Percentiles rank a stretch among this genome's conserved stretches.
Evolutionary conservation across 176 grass and related monocot genomes (phyloP).

Genomic region (Triticum monococcum): DNA sequence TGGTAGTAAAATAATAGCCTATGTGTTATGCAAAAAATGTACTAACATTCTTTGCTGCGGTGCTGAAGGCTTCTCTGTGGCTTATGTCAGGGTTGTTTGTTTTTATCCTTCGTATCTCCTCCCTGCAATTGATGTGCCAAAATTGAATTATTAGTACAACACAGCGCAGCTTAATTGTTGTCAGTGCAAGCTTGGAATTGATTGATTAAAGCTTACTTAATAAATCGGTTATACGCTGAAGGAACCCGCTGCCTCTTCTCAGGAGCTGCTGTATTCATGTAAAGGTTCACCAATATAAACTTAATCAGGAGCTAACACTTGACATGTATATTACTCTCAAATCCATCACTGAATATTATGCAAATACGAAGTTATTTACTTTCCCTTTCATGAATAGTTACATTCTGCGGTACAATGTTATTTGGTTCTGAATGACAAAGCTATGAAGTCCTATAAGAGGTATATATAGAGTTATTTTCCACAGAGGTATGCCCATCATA

Average conservation of each 20-base stretch:
- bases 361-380: not conserved
- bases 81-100: constrained; percentile 69
- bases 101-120: constrained; percentile 78
- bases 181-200: not conserved
- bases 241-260: constrained; percentile 77
- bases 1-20: not conserved
- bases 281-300: not conserved
- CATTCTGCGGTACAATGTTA: not conserved
- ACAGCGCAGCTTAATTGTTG: too few species aligned
- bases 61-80: constrained; percentile 79
- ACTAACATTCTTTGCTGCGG: constrained; percentile 77
- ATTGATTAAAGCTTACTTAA: constrained; percentile 54
- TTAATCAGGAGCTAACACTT: not conserved
- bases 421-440: not conserved
- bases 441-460: not conserved
- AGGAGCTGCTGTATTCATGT: constrained; percentile 27
- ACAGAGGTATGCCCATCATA: not conserved
- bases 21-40: not conserved
- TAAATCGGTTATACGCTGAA: constrained; percentile 83
- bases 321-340: not conserved
- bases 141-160: not conserved
- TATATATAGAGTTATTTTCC: not conserved
- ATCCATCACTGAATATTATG: not conserved
- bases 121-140: constrained; percentile 33
- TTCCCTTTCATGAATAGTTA: not conserved